phyloP scores from a whole-genome alignment of 139 green algal genomes.

The Spirogloea muscicola region DNA sequence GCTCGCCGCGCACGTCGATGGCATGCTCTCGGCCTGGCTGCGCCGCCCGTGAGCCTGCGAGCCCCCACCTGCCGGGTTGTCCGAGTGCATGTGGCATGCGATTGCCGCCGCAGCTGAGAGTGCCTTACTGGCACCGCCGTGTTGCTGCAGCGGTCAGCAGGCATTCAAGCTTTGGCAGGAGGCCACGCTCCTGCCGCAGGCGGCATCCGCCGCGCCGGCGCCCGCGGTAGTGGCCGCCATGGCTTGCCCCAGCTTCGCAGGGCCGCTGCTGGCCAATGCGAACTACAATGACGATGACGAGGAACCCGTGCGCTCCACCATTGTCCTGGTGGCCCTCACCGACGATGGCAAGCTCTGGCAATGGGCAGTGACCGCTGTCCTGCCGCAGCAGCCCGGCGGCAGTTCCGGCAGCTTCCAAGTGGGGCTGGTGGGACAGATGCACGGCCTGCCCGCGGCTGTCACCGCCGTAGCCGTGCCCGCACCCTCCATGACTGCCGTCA shows the following conservation, averaged over 20 bases:
- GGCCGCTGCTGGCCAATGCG: too few relatives aligned
- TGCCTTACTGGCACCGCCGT: background rate
- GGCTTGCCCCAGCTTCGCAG: too few relatives aligned
- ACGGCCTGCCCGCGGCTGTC: constrained; percentile 25
- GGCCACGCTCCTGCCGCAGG: background rate
- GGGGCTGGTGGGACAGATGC: constrained; percentile 32
- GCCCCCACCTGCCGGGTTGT: background rate
- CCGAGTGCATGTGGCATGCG: background rate
- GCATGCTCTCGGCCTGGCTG: constrained; percentile 34
- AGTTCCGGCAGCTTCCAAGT: background rate
- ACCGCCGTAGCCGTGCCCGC: constrained; percentile 33
- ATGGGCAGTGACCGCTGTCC: constrained; percentile 4
- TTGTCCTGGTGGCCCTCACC: constrained; percentile 19
- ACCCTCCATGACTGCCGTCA: constrained; percentile 9
- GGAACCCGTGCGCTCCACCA: background rate
- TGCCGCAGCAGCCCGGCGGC: background rate
- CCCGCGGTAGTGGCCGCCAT: too few relatives aligned
- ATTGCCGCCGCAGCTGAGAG: background rate
- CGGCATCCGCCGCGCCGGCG: too few relatives aligned
- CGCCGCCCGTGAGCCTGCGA: constrained; percentile 6
- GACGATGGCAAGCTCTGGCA: constrained; percentile 43
- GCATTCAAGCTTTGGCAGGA: background rate
- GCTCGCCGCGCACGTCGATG: constrained; percentile 32
- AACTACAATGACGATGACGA: background rate
- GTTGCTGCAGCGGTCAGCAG: background rate